Conservation (phyloP, 192 early-diverging fungal species). For the Umbelopsis sp. region DNA sequence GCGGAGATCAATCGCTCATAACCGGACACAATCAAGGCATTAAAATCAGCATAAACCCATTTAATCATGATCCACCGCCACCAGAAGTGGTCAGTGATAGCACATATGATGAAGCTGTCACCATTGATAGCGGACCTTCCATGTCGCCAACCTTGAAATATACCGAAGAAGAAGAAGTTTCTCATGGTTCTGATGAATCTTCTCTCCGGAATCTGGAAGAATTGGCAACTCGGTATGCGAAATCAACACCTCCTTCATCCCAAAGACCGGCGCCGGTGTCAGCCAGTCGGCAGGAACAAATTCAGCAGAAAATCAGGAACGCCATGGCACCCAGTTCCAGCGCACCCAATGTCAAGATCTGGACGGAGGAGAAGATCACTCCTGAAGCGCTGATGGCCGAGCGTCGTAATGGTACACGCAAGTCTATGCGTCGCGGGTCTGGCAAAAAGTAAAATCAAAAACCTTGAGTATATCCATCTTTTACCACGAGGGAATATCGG, state of each 20-base stretch:
- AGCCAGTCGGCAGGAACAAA: not conserved
- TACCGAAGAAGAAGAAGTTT: too few relatives aligned
- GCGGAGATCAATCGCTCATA: slow-evolving; percentile 13
- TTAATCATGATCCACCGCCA: slow-evolving; percentile 9
- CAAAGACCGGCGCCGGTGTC: not conserved
- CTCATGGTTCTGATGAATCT: not conserved
- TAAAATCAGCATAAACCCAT: slow-evolving; percentile 3
- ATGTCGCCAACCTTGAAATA: too few relatives aligned
- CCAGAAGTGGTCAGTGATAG: not conserved
- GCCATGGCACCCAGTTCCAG: not conserved
- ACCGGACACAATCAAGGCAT: not conserved
- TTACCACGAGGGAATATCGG: too few relatives aligned
- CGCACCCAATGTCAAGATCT: slow-evolving; percentile 6
- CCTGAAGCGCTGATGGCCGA: slow-evolving; percentile 9
- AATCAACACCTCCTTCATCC: not conserved
- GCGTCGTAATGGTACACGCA: not conserved
- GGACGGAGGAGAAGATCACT: slow-evolving; percentile 16
- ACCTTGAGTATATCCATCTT: too few relatives aligned
- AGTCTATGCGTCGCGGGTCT: not conserved
- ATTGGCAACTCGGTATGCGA: slow-evolving; percentile 1
- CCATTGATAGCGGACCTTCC: too few relatives aligned
- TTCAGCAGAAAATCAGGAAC: slow-evolving; percentile 10
- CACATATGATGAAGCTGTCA: too few relatives aligned
- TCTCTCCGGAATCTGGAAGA: not conserved
- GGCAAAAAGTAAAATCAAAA: slow-evolving; percentile 10